Percentiles rank a stretch among this genome's conserved stretches.
Evolutionary conservation across 176 grass and related monocot genomes (phyloP).

Genomic region (Zizania latifolia): DNA sequence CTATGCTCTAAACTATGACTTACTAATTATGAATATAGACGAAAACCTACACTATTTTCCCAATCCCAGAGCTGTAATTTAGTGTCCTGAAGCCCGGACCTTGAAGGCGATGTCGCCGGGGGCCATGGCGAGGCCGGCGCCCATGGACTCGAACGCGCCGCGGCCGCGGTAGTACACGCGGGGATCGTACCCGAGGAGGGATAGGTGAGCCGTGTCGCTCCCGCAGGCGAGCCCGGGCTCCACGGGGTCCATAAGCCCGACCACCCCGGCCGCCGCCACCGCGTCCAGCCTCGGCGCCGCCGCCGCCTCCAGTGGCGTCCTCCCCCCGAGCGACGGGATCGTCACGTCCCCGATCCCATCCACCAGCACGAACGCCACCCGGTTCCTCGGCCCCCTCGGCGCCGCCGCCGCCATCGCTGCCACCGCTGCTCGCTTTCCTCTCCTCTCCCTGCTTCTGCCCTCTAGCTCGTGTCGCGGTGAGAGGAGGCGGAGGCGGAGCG

Average conservation of each 20-base stretch:
- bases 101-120: constrained; percentile 98
- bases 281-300: constrained; percentile 50
- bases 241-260: constrained; percentile 91
- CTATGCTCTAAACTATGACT: neutral
- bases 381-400: constrained; percentile 10
- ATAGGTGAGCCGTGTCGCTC: constrained; percentile 93
- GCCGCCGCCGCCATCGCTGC: constrained; percentile 15
- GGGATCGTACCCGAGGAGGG: constrained; percentile 78
- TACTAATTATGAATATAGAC: neutral
- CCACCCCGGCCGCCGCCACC: constrained; percentile 65
- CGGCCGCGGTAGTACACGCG: constrained; percentile 83
- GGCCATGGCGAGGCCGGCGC: constrained; percentile 77
- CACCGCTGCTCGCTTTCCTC: too few relatives aligned
- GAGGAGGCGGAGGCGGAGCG: too few relatives aligned
- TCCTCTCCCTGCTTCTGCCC: too few relatives aligned
- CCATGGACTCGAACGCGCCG: constrained; percentile 98
- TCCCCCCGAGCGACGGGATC: constrained; percentile 42
- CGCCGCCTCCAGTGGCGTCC: constrained; percentile 53
- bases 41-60: neutral
- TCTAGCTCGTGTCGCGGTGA: too few relatives aligned
- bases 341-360: constrained; percentile 79
- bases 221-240: constrained; percentile 82
- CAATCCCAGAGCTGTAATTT: neutral
- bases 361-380: constrained; percentile 73
- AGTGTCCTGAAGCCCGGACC: constrained; percentile 2